Percentiles rank a stretch among this genome's conserved stretches.
These are phyloP conservation scores for Cytospora piceicola DNA, from an alignment of 2,329 filamentous ascomycete genomes.

Conservation along the genomic window DNA sequence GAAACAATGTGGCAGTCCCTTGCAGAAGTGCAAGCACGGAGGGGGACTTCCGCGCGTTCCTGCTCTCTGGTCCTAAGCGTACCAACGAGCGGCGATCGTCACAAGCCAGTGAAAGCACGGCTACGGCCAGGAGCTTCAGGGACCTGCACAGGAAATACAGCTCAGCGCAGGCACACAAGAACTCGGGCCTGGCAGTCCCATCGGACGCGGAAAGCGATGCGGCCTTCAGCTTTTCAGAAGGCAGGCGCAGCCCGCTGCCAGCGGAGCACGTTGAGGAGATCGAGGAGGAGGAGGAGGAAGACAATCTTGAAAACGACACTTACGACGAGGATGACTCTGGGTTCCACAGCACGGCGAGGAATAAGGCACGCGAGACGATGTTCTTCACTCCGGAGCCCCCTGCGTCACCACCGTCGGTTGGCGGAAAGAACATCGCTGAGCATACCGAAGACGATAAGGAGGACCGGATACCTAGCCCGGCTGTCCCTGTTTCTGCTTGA, in stretches of 20 bases:
- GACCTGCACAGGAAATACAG: constrained; percentile 65
- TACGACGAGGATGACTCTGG: constrained; percentile 34
- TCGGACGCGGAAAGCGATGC: constrained; percentile 65
- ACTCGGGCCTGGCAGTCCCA: constrained; percentile 49
- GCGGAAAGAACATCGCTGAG: constrained; percentile 33
- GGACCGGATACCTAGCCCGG: constrained; percentile 17
- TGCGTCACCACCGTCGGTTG: constrained; percentile 39
- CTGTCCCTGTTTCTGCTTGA: constrained; percentile 28
- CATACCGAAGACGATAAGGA: constrained; percentile 26
- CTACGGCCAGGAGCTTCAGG: constrained; percentile 67
- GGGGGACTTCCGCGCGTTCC: constrained; percentile 58
- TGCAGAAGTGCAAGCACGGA: constrained; percentile 30
- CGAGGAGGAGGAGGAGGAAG: constrained; percentile 34
- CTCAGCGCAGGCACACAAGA: constrained; percentile 53
- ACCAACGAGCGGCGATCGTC: constrained; percentile 61
- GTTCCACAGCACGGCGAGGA: constrained; percentile 38
- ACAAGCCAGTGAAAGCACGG: constrained; percentile 66
- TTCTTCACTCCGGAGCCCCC: constrained; percentile 50
- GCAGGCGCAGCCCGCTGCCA: constrained; percentile 58
- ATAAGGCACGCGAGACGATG: constrained; percentile 38
- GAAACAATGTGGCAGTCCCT: constrained; percentile 32
- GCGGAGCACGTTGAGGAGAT: constrained; percentile 50
- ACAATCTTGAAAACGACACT: constrained; percentile 23
- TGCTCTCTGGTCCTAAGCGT: constrained; percentile 42
- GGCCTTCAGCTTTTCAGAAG: constrained; percentile 64